A percentile compares a stretch with the other conserved stretches of the same genome.
phyloP scores from a whole-genome alignment of 2,329 filamentous ascomycete genomes.

The Nectriaceae sp. region DNA sequence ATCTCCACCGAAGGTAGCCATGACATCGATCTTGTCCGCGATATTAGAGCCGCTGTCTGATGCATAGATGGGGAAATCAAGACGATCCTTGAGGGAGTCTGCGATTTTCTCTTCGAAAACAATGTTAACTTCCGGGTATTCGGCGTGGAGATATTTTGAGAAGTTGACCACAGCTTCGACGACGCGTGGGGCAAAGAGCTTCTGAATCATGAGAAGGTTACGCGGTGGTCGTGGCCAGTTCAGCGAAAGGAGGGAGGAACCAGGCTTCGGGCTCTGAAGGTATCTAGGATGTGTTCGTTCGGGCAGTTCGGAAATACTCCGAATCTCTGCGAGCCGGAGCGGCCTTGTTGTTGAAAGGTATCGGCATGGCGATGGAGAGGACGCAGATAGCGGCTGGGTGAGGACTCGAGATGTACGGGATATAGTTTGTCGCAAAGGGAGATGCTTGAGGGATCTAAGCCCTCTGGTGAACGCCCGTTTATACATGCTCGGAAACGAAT shows the following conservation, averaged over 20 bases:
- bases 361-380: conserved; percentile 26
- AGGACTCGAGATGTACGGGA: conserved; percentile 1
- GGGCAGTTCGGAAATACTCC: conserved; percentile 36
- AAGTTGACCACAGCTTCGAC: conserved; percentile 55
- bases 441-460: conserved; percentile 13
- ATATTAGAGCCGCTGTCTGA: conserved; percentile 54
- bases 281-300: conserved; percentile 38
- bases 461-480: conserved; percentile 15
- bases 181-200: conserved; percentile 57
- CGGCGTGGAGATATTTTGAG: conserved; percentile 71
- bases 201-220: conserved; percentile 60
- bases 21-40: conserved; percentile 81
- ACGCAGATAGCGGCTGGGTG: conserved; percentile 1
- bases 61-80: conserved; percentile 75
- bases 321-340: conserved; percentile 35
- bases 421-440: conserved; percentile 1
- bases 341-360: conserved; percentile 51
- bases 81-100: conserved; percentile 64
- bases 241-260: conserved; percentile 56
- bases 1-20: conserved; percentile 89
- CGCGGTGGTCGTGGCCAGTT: conserved; percentile 56
- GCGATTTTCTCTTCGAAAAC: conserved; percentile 82
- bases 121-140: conserved; percentile 79
- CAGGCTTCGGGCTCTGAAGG: conserved; percentile 43
- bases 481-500: conserved; percentile 21